Evolutionary conservation across 140 eudicot genomes (phyloP).

Genomic region (Anethum foeniculum): DNA sequence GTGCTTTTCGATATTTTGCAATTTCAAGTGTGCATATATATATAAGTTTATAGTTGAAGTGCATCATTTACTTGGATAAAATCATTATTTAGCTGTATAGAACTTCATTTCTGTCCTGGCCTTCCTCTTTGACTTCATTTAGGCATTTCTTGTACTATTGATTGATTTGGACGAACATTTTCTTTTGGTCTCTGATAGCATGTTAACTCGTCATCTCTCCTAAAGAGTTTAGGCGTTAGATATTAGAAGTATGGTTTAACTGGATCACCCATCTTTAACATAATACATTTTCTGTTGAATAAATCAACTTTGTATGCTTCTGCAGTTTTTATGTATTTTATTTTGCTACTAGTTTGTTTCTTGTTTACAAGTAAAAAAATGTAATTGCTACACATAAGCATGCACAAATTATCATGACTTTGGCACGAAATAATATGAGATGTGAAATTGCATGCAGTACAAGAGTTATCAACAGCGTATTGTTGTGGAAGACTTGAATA

Average conservation of each 20-base stretch:
- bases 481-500: slow-evolving; percentile 78
- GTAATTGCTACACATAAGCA: background rate
- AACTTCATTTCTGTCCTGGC: background rate
- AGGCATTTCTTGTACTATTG: background rate
- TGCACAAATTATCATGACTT: background rate
- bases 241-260: background rate
- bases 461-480: slow-evolving; percentile 57
- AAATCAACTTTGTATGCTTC: background rate
- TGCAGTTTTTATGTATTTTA: background rate
- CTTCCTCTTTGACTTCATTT: background rate
- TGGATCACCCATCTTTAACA: background rate
- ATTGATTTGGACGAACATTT: background rate
- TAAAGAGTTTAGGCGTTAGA: background rate
- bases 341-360: background rate
- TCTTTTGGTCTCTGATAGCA: background rate
- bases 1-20: background rate
- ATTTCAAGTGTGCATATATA: background rate
- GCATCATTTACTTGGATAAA: background rate
- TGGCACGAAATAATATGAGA: slow-evolving; percentile 10
- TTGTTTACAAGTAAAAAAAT: background rate
- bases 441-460: slow-evolving; percentile 42
- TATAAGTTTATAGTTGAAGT: background rate
- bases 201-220: background rate
- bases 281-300: background rate
- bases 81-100: background rate